Conservation (phyloP, 768 basidiomycete species). For the Xanthoconium purpureum region DNA sequence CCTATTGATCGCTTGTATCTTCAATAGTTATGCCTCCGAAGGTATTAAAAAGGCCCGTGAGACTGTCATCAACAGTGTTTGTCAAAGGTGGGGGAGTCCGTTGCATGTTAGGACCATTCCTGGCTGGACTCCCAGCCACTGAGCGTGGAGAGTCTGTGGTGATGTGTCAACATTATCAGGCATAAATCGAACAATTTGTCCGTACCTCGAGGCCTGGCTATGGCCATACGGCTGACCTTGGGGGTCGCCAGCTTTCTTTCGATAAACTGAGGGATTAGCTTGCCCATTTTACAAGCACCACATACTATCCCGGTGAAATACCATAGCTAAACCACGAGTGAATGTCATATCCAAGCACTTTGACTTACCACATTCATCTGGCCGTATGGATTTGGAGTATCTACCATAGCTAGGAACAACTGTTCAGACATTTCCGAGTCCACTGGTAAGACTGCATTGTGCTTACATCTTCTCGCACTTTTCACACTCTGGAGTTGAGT, state of each 20-base stretch:
- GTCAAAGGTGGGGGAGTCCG: not conserved
- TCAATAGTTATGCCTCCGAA: constrained; percentile 14
- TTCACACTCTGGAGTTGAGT: constrained; percentile 49
- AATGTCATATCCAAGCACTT: not conserved
- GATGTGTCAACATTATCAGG: not conserved
- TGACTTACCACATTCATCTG: constrained; percentile 58
- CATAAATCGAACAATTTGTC: not conserved
- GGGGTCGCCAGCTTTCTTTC: constrained; percentile 35
- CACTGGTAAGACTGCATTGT: not conserved
- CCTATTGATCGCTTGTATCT: not conserved
- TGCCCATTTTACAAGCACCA: constrained; percentile 60
- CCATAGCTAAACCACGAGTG: not conserved
- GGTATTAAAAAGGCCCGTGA: constrained; percentile 9
- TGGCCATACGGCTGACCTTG: constrained; percentile 43
- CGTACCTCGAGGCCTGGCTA: constrained; percentile 45
- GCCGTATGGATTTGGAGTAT: constrained; percentile 67
- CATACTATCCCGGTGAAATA: constrained; percentile 45
- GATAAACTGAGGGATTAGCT: constrained; percentile 54
- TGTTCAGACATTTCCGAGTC: constrained; percentile 7
- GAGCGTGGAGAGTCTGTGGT: constrained; percentile 16
- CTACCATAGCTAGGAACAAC: constrained; percentile 57
- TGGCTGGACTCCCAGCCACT: not conserved
- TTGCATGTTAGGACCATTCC: not conserved
- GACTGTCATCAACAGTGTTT: constrained; percentile 1
- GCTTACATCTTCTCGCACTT: constrained; percentile 61